Conservation (phyloP, 345 rosid genomes). For the Eucalyptus rudis region DNA sequence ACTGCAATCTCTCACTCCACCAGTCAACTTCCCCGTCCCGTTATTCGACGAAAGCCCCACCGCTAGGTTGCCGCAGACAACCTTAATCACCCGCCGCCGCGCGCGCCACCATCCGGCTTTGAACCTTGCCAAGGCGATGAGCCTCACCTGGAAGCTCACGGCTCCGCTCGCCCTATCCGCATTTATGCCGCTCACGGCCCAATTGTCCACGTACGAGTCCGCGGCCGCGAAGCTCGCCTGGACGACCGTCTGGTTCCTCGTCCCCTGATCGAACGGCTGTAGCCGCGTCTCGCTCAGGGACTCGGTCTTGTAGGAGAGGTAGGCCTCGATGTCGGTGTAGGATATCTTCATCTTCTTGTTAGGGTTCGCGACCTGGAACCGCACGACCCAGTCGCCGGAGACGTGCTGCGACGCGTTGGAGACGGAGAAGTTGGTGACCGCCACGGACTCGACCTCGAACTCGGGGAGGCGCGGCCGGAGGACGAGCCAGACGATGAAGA, state of each 20-base stretch:
- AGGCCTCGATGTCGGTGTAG: slow-evolving; percentile 11
- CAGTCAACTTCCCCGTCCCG: slow-evolving; percentile 47
- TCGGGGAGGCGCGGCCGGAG: slow-evolving; percentile 60
- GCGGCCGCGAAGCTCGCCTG: slow-evolving; percentile 19
- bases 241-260: slow-evolving; percentile 17
- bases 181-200: slow-evolving; percentile 10
- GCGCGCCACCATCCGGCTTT: slow-evolving; percentile 35
- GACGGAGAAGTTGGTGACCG: slow-evolving; percentile 44
- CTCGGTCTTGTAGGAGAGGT: slow-evolving; percentile 4
- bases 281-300: slow-evolving; percentile 28
- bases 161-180: slow-evolving; percentile 20
- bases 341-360: slow-evolving; percentile 54
- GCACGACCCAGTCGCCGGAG: slow-evolving; percentile 44
- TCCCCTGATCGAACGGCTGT: slow-evolving; percentile 49
- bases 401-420: slow-evolving; percentile 18
- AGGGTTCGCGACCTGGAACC: slow-evolving; percentile 42
- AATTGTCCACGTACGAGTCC: slow-evolving; percentile 20
- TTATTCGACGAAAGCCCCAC: slow-evolving; percentile 20
- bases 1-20: slow-evolving; percentile 22
- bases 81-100: slow-evolving; percentile 28
- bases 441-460: slow-evolving; percentile 33
- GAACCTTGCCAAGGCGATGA: slow-evolving; percentile 25
- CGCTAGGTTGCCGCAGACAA: slow-evolving; percentile 23
- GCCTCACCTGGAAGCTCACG: slow-evolving; percentile 31
- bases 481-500: slow-evolving; percentile 57